Conservation (phyloP, 2,329 filamentous ascomycete species). For the Aspergillus sojae region DNA sequence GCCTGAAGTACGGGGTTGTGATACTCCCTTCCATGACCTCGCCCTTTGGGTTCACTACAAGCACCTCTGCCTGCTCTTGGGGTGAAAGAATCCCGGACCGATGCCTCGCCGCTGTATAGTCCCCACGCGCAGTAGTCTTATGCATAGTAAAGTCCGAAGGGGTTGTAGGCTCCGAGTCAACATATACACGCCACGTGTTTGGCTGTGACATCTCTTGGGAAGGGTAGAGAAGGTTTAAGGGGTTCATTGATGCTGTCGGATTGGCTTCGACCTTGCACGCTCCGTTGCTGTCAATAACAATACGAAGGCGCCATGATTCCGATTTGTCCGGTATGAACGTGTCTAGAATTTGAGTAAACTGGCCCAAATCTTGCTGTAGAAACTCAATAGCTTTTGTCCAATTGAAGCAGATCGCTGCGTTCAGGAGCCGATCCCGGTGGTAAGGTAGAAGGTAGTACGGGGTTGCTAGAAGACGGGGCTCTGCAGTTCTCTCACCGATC, state of each 20-base stretch:
- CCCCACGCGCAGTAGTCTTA: slow-evolving; percentile 76
- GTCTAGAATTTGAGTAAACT: slow-evolving; percentile 32
- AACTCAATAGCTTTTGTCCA: slow-evolving; percentile 42
- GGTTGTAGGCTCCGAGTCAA: slow-evolving; percentile 56
- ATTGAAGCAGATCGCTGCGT: slow-evolving; percentile 54
- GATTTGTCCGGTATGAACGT: slow-evolving; percentile 34
- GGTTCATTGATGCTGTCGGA: slow-evolving; percentile 30
- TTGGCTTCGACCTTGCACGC: slow-evolving; percentile 35
- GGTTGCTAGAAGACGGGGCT: slow-evolving; percentile 49
- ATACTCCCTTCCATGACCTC: slow-evolving; percentile 84
- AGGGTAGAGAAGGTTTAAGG: slow-evolving; percentile 30
- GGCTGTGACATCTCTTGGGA: slow-evolving; percentile 17
- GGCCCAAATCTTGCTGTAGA: slow-evolving; percentile 33
- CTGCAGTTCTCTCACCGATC: slow-evolving; percentile 28
- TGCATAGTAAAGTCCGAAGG: slow-evolving; percentile 72
- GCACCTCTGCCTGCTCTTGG: slow-evolving; percentile 65
- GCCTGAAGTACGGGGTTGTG: slow-evolving; percentile 80
- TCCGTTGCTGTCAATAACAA: slow-evolving; percentile 36
- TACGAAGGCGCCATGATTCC: slow-evolving; percentile 42
- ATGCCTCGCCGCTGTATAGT: slow-evolving; percentile 71
- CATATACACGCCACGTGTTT: slow-evolving; percentile 50
- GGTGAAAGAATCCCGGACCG: slow-evolving; percentile 58
- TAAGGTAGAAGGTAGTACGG: slow-evolving; percentile 78
- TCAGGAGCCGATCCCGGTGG: slow-evolving; percentile 77
- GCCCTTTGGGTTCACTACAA: slow-evolving; percentile 67